These are phyloP conservation scores for Polyporus tsugae DNA, from an alignment of 1,284 basidiomycete species.

Conservation along the genomic window DNA sequence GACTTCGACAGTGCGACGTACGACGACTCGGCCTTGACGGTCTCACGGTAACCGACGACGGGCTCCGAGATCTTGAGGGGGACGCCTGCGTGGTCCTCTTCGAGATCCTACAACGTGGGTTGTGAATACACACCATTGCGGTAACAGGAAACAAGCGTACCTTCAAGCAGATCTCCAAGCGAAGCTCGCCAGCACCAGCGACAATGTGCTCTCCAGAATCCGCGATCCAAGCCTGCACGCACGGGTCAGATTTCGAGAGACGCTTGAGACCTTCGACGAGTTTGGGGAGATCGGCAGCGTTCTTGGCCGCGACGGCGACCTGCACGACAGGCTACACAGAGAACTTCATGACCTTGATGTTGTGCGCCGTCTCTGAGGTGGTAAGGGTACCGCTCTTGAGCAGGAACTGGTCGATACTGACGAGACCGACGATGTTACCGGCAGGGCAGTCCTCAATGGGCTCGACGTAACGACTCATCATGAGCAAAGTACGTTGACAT, in stretches of 20 bases:
- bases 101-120: constrained; percentile 74
- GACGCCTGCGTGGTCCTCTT: constrained; percentile 99
- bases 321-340: constrained; percentile 99
- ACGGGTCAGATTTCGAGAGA: constrained; percentile 99
- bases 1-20: constrained; percentile 99
- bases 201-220: constrained; percentile 99
- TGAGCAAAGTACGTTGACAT: constrained; percentile 98
- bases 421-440: constrained; percentile 99
- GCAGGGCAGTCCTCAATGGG: constrained; percentile 99
- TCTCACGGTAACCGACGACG: constrained; percentile 98
- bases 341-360: constrained; percentile 99
- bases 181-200: constrained; percentile 98
- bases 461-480: constrained; percentile 99
- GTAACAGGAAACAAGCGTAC: constrained; percentile 45
- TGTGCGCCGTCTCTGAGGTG: constrained; percentile 98
- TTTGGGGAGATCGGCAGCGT: constrained; percentile 98
- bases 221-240: constrained; percentile 95
- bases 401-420: constrained; percentile 99
- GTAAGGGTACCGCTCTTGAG: constrained; percentile 99
- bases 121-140: background rate
- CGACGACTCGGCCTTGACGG: constrained; percentile 94
- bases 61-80: constrained; percentile 99
- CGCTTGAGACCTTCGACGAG: constrained; percentile 99
- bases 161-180: constrained; percentile 99
- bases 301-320: constrained; percentile 99